phyloP scores from a whole-genome alignment of 2,329 filamentous ascomycete genomes.

The Aspergillus intermedius region DNA sequence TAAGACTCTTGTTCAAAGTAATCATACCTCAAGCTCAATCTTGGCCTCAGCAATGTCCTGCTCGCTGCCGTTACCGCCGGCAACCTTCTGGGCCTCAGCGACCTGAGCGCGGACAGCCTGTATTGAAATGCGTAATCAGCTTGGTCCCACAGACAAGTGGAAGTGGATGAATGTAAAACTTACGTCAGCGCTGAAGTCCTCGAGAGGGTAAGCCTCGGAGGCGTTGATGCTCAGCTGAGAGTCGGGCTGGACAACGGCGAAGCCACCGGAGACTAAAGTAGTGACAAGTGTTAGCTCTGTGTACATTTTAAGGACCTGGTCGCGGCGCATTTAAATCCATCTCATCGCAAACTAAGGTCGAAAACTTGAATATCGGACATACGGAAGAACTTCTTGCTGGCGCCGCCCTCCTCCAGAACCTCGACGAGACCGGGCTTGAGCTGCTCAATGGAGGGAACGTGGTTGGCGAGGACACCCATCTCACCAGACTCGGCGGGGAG shows the following conservation, averaged over 20 bases:
- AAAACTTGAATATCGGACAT: constrained; percentile 39
- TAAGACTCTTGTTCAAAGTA: too few relatives aligned
- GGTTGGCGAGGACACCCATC: constrained; percentile 98
- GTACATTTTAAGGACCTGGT: not conserved
- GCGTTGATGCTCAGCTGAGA: constrained; percentile 96
- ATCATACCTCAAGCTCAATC: constrained; percentile 88
- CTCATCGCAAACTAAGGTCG: not conserved
- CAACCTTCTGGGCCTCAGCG: constrained; percentile 91
- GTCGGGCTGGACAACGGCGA: constrained; percentile 93
- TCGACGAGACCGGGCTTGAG: constrained; percentile 94
- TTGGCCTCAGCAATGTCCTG: constrained; percentile 97
- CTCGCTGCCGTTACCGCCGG: constrained; percentile 82
- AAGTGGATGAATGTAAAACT: constrained; percentile 11
- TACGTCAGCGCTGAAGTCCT: constrained; percentile 89
- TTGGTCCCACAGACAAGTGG: not conserved
- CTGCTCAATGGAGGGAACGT: constrained; percentile 98
- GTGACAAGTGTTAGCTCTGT: constrained; percentile 14
- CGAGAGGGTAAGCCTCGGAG: constrained; percentile 86
- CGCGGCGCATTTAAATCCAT: not conserved
- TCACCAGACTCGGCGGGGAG: constrained; percentile 95
- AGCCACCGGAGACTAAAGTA: constrained; percentile 79
- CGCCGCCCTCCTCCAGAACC: constrained; percentile 84
- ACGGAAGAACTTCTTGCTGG: constrained; percentile 97
- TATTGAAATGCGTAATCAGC: constrained; percentile 6
- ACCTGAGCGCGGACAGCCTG: constrained; percentile 80